Conservation (phyloP, 208 protist species). For the Leishmania aethiopica region DNA sequence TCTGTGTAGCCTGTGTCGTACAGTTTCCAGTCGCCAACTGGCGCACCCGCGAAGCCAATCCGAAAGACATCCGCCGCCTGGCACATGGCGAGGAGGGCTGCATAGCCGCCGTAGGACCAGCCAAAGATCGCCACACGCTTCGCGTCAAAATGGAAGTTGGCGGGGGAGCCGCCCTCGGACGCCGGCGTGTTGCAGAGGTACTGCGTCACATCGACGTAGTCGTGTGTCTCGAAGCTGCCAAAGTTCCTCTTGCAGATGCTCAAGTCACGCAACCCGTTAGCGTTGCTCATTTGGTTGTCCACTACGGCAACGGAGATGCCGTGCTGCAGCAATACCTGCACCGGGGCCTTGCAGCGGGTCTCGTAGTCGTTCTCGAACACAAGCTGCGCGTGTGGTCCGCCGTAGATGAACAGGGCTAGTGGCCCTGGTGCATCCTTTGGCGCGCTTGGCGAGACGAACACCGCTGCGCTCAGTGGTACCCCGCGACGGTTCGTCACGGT, state of each 20-base stretch:
- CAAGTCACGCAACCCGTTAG: conserved; percentile 75
- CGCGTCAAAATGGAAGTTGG: conserved; percentile 59
- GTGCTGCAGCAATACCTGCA: conserved; percentile 69
- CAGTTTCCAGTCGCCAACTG: conserved; percentile 86
- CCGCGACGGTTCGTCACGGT: conserved; percentile 72
- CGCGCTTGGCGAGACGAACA: conserved; percentile 56
- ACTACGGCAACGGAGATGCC: conserved; percentile 83
- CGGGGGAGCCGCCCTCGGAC: conserved; percentile 25
- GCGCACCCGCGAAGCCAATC: conserved; percentile 83
- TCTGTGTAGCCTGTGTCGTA: conserved; percentile 93
- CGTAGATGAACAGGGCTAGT: conserved; percentile 85
- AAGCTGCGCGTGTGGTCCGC: conserved; percentile 88
- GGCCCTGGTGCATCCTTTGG: conserved; percentile 32
- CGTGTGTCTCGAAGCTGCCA: conserved; percentile 81
- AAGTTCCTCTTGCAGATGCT: conserved; percentile 88
- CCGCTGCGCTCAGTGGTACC: conserved; percentile 63
- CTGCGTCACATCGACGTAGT: conserved; percentile 76
- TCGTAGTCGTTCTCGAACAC: conserved; percentile 76
- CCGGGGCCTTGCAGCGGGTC: conserved; percentile 32
- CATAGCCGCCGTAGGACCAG: conserved; percentile 92
- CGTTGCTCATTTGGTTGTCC: conserved; percentile 89
- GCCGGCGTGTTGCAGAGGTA: conserved; percentile 38
- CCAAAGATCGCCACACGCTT: conserved; percentile 82
- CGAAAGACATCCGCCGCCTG: conserved; percentile 81
- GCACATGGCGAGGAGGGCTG: conserved; percentile 84